Evolutionary conservation across 345 rosid genomes (phyloP).

Genomic region (Brassica nigra): DNA sequence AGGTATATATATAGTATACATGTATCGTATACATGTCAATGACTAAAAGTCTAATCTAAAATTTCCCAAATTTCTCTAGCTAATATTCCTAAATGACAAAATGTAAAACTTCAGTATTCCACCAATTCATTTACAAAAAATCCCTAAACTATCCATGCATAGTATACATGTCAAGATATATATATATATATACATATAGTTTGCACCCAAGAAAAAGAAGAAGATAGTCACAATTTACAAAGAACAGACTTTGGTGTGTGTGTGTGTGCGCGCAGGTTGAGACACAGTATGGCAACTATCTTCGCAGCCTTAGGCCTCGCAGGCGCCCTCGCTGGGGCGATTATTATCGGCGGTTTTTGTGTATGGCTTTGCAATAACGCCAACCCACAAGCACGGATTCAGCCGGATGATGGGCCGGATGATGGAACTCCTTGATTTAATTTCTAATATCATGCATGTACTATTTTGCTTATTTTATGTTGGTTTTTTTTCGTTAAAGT

Average conservation of each 20-base stretch:
- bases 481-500: too few relatives aligned
- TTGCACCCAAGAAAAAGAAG: not conserved
- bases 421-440: not conserved
- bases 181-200: not conserved
- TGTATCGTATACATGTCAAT: too few relatives aligned
- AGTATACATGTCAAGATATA: not conserved
- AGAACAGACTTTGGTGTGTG: not conserved
- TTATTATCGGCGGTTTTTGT: not conserved
- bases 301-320: not conserved
- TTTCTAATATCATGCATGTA: not conserved
- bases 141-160: too few relatives aligned
- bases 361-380: not conserved
- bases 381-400: not conserved
- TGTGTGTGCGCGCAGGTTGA: not conserved
- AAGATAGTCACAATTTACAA: not conserved
- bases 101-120: not conserved
- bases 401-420: not conserved
- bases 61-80: not conserved
- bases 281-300: not conserved
- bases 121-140: not conserved
- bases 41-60: not conserved
- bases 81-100: not conserved
- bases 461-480: not conserved
- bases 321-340: not conserved
- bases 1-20: not conserved